Evolutionary conservation across 176 grass and related monocot genomes (phyloP).

Genomic region (Tillandsia leiboldiana): DNA sequence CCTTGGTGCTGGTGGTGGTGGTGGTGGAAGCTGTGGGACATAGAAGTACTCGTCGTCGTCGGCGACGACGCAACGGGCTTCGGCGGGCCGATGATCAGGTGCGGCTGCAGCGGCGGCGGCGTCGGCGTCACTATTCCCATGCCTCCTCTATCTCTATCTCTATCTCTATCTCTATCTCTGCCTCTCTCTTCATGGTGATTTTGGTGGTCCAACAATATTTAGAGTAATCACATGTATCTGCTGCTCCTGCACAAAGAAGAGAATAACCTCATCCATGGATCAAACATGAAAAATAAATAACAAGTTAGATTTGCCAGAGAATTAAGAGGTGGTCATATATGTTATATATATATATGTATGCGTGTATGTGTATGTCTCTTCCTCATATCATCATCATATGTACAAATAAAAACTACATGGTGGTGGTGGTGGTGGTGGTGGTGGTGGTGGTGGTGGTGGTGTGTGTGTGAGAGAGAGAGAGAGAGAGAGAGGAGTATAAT

Average conservation of each 20-base stretch:
- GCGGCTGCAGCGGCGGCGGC: slow-evolving; percentile 16
- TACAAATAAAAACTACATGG: too few relatives aligned
- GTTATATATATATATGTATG: too few relatives aligned
- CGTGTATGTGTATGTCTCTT: too few relatives aligned
- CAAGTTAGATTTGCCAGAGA: too few relatives aligned
- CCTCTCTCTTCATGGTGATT: neutral
- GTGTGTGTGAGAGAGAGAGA: too few relatives aligned
- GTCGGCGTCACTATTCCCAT: slow-evolving; percentile 87
- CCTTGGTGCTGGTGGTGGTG: slow-evolving; percentile 30
- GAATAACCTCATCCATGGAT: too few relatives aligned
- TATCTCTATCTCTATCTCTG: slow-evolving; percentile 22
- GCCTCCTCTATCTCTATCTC: slow-evolving; percentile 37
- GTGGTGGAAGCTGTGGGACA: slow-evolving; percentile 94
- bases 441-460: too few relatives aligned
- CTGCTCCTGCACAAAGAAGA: neutral
- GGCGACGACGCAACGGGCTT: neutral
- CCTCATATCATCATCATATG: too few relatives aligned
- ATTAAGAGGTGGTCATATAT: too few relatives aligned
- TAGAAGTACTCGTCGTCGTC: slow-evolving; percentile 34
- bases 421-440: too few relatives aligned
- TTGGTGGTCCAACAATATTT: neutral
- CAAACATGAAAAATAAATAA: too few relatives aligned
- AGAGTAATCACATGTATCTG: neutral
- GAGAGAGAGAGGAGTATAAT: too few relatives aligned
- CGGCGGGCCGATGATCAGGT: slow-evolving; percentile 3